These are phyloP conservation scores for Spergularia bocconei DNA, from an alignment of 148 eudicot species.

Conservation along the genomic window DNA sequence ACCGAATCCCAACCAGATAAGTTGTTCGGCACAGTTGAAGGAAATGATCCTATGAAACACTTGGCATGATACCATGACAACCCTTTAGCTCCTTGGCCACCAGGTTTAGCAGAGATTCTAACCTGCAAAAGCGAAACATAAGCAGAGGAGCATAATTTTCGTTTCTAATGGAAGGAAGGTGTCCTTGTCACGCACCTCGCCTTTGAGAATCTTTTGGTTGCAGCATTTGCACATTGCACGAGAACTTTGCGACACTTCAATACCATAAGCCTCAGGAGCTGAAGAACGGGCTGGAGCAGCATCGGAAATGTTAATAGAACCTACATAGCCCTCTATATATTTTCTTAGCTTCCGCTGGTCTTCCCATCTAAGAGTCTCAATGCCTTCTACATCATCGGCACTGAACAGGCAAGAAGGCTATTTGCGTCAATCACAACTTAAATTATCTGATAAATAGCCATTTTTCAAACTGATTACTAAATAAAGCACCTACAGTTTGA, in stretches of 20 bases:
- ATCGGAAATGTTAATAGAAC: constrained; percentile 25
- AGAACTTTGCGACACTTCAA: constrained; percentile 77
- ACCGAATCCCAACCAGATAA: constrained; percentile 74
- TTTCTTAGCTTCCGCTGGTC: constrained; percentile 87
- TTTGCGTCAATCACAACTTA: constrained; percentile 12
- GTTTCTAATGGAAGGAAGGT: not conserved
- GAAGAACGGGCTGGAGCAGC: constrained; percentile 27
- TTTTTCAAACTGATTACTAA: constrained; percentile 7
- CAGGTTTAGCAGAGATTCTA: constrained; percentile 82
- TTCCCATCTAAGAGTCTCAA: constrained; percentile 92
- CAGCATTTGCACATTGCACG: constrained; percentile 86
- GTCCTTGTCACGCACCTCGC: constrained; percentile 55
- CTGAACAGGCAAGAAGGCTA: constrained; percentile 36
- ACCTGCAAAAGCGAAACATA: constrained; percentile 41
- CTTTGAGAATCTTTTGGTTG: constrained; percentile 78
- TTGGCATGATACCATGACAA: constrained; percentile 90
- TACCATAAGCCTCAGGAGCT: constrained; percentile 40
- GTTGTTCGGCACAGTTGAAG: constrained; percentile 54
- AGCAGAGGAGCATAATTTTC: not conserved
- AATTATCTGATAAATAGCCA: not conserved
- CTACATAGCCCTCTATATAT: constrained; percentile 56
- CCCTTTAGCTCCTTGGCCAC: constrained; percentile 67
- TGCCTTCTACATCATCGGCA: constrained; percentile 77
- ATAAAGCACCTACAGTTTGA: constrained; percentile 60
- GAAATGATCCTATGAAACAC: constrained; percentile 59